phyloP scores from a whole-genome alignment of 768 basidiomycete species.

The Leucosporidium creatinivorum region DNA sequence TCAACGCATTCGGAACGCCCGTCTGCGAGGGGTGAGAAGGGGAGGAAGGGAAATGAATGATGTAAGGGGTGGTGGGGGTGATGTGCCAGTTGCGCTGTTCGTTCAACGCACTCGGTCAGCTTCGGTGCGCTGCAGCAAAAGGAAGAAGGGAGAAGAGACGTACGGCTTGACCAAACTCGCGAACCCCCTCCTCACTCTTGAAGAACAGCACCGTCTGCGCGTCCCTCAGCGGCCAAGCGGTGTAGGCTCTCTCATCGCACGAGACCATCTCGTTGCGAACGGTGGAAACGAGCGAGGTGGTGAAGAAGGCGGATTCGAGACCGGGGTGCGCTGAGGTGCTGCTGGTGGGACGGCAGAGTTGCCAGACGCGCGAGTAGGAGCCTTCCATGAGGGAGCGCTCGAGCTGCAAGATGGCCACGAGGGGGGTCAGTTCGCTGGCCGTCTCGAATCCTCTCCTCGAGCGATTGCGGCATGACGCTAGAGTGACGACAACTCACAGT shows the following conservation, averaged over 20 bases:
- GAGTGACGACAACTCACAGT: conserved; percentile 11
- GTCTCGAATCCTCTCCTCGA: too few relatives aligned
- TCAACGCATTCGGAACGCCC: not conserved
- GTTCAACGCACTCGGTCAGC: too few relatives aligned
- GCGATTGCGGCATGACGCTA: too few relatives aligned
- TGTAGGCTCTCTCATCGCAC: conserved; percentile 90
- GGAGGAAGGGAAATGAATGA: conserved; percentile 63
- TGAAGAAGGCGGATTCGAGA: conserved; percentile 85
- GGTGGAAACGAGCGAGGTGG: conserved; percentile 87
- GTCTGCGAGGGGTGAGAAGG: conserved; percentile 18
- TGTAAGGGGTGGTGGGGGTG: conserved; percentile 52
- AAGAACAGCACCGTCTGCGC: conserved; percentile 90
- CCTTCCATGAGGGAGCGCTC: conserved; percentile 99
- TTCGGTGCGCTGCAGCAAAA: not conserved
- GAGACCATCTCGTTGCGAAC: conserved; percentile 95
- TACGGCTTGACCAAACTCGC: conserved; percentile 75
- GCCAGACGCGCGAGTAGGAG: conserved; percentile 95
- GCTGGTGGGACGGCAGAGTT: conserved; percentile 53
- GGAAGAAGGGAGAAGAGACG: conserved; percentile 24
- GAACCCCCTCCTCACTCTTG: conserved; percentile 66
- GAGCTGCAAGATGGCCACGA: too few relatives aligned
- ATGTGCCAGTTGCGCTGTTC: conserved; percentile 45
- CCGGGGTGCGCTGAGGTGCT: conserved; percentile 13
- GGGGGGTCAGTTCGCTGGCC: conserved; percentile 38
- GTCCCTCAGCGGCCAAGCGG: conserved; percentile 79